Evolutionary conservation across 1,284 basidiomycete genomes (phyloP).

Genomic region (Rhodotorula sp.): DNA sequence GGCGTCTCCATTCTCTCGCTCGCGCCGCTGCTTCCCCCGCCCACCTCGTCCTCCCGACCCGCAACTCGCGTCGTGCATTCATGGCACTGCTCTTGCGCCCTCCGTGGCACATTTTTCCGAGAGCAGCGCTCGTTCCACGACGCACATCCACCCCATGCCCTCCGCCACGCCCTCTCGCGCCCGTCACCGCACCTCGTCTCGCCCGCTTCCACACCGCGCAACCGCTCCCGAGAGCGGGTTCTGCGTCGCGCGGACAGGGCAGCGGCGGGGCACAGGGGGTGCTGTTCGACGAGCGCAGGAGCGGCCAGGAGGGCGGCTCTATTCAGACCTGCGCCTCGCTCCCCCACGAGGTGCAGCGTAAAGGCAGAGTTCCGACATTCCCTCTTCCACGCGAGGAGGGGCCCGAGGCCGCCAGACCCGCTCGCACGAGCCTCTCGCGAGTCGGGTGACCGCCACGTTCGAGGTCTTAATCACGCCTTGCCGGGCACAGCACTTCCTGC

Average conservation of each 20-base stretch:
- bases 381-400: neutral
- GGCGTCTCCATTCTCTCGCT: neutral
- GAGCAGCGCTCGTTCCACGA: constrained; percentile 8
- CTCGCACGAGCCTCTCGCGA: neutral
- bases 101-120: neutral
- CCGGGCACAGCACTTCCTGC: constrained; percentile 16
- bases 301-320: constrained; percentile 8
- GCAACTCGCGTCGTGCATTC: neutral
- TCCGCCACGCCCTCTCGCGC: constrained; percentile 1
- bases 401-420: neutral
- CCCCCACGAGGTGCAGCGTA: constrained; percentile 16
- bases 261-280: constrained; percentile 4
- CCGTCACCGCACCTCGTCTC: neutral
- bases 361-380: constrained; percentile 34
- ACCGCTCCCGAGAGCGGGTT: neutral
- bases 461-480: neutral
- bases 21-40: neutral
- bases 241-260: neutral
- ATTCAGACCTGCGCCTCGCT: constrained; percentile 12
- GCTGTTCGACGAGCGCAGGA: neutral
- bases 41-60: neutral
- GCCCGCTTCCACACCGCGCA: neutral
- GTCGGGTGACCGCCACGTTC: constrained; percentile 11
- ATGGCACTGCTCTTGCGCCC: constrained; percentile 4
- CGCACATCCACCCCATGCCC: neutral